Evolutionary conservation across 164 flowering plant species (phyloP).

Genomic region (Vitis rupestris): DNA sequence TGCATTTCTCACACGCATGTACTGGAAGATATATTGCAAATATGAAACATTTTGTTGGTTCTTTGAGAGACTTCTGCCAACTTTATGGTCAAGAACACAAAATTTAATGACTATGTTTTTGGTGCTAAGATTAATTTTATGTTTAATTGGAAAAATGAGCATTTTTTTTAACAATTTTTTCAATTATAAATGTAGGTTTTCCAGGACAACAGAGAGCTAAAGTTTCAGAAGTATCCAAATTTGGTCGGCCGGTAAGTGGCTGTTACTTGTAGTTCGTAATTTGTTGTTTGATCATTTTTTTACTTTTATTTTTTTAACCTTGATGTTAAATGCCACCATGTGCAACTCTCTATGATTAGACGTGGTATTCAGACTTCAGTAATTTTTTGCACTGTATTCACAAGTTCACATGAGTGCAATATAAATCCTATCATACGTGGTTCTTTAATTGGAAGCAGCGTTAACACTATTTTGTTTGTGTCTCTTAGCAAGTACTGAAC

Average conservation of each 20-base stretch:
- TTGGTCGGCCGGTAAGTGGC: constrained; percentile 69
- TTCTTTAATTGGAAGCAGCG: neutral
- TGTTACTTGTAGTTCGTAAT: constrained; percentile 12
- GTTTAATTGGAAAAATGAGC: neutral
- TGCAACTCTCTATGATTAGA: too few species aligned
- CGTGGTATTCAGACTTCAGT: neutral
- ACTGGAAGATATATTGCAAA: neutral
- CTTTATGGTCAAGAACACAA: neutral
- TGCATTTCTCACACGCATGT: too few species aligned
- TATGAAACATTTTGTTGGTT: neutral
- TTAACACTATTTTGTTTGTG: neutral
- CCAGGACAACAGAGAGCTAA: constrained; percentile 64
- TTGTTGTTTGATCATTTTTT: neutral
- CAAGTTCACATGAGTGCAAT: neutral
- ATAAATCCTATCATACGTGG: neutral
- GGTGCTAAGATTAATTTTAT: neutral
- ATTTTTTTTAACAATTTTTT: neutral
- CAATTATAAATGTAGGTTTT: constrained; percentile 19
- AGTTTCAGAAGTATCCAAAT: constrained; percentile 57
- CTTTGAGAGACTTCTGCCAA: neutral
- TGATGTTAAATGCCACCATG: neutral
- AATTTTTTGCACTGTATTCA: neutral
- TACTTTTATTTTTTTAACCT: neutral
- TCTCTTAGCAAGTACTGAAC: neutral
- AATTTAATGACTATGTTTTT: neutral